Evolutionary conservation across 495 filamentous ascomycete species (phyloP).

Genomic region (Neurospora sp.): DNA sequence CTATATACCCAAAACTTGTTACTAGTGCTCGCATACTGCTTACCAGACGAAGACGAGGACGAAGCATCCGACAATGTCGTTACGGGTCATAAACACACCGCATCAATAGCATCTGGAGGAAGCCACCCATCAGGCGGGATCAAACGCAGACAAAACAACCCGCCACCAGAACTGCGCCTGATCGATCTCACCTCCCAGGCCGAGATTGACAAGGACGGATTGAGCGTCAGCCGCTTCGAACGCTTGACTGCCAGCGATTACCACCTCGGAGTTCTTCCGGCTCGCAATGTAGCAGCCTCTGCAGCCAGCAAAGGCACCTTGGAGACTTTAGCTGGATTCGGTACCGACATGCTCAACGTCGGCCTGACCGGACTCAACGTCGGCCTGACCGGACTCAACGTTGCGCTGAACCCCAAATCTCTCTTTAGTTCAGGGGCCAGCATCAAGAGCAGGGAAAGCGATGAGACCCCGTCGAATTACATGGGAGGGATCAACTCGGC

Average conservation of each 20-base stretch:
- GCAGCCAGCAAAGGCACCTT: conserved; percentile 60
- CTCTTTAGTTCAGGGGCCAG: conserved; percentile 84
- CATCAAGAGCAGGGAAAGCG: conserved; percentile 61
- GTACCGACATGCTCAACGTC: conserved; percentile 51
- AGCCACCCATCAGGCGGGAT: conserved; percentile 48
- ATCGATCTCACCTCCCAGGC: conserved; percentile 76
- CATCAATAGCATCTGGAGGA: conserved; percentile 32
- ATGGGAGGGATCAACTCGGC: conserved; percentile 7
- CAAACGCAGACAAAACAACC: conserved; percentile 59
- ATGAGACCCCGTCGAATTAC: conserved; percentile 18
- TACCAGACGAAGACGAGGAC: conserved; percentile 54
- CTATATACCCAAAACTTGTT: conserved; percentile 89
- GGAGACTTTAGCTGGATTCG: conserved; percentile 51
- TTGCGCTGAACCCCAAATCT: conserved; percentile 69
- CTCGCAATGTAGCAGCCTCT: conserved; percentile 50
- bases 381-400: conserved; percentile 48
- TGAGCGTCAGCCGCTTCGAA: conserved; percentile 77
- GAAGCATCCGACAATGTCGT: conserved; percentile 17
- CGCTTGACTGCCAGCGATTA: conserved; percentile 85
- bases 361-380: no score
- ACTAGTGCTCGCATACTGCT: conserved; percentile 81
- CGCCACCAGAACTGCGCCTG: conserved; percentile 79
- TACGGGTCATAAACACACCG: conserved; percentile 24
- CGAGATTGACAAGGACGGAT: conserved; percentile 66
- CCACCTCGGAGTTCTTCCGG: conserved; percentile 74